These are phyloP conservation scores for Colletotrichum higginsianum DNA, from an alignment of 2,329 filamentous ascomycete genomes.

Conservation along the genomic window DNA sequence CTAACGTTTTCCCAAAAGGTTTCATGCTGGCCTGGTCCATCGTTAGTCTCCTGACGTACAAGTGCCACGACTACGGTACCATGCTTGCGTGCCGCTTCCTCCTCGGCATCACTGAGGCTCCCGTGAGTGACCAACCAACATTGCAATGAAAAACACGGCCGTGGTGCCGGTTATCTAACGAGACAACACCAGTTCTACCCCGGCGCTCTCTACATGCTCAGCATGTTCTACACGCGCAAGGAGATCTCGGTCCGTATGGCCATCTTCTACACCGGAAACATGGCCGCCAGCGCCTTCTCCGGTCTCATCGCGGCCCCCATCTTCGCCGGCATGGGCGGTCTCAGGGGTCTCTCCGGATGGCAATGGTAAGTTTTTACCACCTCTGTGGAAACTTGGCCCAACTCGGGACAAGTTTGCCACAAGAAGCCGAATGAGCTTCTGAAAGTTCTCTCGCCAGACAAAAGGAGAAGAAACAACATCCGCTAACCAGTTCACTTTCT, in stretches of 20 bases:
- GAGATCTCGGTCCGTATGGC: slow-evolving; percentile 53
- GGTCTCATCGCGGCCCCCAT: slow-evolving; percentile 61
- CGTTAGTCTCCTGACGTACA: slow-evolving; percentile 42
- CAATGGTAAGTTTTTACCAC: slow-evolving; percentile 53
- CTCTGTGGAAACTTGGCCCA: no score
- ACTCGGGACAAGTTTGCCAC: no score
- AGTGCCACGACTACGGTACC: slow-evolving; percentile 33
- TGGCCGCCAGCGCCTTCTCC: slow-evolving; percentile 61
- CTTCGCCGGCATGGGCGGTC: slow-evolving; percentile 58
- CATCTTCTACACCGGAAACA: slow-evolving; percentile 61
- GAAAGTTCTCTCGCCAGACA: neutral
- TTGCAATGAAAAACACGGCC: no score
- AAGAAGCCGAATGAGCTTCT: no score
- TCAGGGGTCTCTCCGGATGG: slow-evolving; percentile 56
- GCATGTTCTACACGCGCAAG: slow-evolving; percentile 43
- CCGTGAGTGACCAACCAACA: slow-evolving; percentile 13
- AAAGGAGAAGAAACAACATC: no score
- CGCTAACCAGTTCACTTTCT: neutral
- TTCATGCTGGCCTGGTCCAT: slow-evolving; percentile 43
- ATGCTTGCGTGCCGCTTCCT: slow-evolving; percentile 43
- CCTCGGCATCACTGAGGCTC: slow-evolving; percentile 42
- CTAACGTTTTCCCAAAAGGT: neutral
- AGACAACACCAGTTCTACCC: slow-evolving; percentile 37
- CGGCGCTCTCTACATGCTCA: slow-evolving; percentile 42
- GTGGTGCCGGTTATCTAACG: no score